These are phyloP conservation scores for Clarireedia homoeocarpa DNA, from an alignment of 2,329 filamentous ascomycete genomes.

Conservation along the genomic window DNA sequence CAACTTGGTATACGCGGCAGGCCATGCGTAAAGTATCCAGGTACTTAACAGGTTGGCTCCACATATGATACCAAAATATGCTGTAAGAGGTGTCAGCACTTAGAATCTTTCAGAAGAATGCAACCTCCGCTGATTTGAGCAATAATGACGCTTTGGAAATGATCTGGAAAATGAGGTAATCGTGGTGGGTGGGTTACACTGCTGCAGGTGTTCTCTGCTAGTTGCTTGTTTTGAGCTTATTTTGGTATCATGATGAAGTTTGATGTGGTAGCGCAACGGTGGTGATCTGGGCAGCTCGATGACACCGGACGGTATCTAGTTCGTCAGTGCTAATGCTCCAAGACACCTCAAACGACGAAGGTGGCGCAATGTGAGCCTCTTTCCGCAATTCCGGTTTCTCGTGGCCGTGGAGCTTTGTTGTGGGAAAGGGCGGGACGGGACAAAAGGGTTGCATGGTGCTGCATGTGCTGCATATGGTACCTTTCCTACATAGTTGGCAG, in stretches of 20 bases:
- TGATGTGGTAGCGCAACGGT: not conserved
- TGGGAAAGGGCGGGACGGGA: not conserved
- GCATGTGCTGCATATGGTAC: not conserved
- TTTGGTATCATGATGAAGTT: constrained; percentile 1
- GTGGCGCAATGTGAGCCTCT: too few relatives aligned
- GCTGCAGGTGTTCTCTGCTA: constrained; percentile 4
- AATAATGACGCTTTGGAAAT: not conserved
- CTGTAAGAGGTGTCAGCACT: constrained; percentile 7
- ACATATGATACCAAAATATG: not conserved
- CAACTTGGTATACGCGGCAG: not conserved
- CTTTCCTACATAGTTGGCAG: not conserved
- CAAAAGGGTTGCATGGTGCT: not conserved
- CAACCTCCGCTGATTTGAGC: not conserved
- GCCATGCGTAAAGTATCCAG: not conserved
- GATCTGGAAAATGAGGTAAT: constrained; percentile 5
- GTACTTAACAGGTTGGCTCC: too few relatives aligned
- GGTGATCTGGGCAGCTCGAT: not conserved
- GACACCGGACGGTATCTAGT: too few relatives aligned
- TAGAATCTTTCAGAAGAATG: constrained; percentile 1
- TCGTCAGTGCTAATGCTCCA: too few relatives aligned
- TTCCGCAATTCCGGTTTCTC: not conserved
- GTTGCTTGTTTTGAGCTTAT: not conserved
- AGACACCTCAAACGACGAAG: too few relatives aligned
- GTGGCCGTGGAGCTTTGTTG: not conserved
- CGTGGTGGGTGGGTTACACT: not conserved